Evolutionary conservation across 495 filamentous ascomycete genomes (phyloP), one percentile per base, ranked within the genome.

Genomic region (Bryoglossum gracile): DNA sequence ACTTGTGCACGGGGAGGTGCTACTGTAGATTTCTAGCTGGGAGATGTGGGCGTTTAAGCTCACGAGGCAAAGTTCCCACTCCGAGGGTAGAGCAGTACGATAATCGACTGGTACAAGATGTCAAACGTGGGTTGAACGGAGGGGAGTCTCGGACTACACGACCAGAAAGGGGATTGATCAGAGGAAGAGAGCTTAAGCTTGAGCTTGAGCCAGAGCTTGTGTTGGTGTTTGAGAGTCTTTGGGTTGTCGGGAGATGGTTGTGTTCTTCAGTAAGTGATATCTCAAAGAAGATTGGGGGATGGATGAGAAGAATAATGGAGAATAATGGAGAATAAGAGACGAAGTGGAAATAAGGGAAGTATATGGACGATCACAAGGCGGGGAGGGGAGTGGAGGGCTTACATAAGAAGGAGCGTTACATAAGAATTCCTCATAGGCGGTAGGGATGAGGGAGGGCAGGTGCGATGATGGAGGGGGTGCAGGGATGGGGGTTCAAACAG

Each of bases 351-450:
- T 42, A 28, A 33, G 56, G 52, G 46, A 59, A 53, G 36, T 46
- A 50, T 59, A 43, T 53, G 45, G 56, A 26, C 49, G 52, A 59
- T 59, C 56, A 37, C 42, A 42, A 43, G 41, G 56, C 34, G 47
- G 56, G 43, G 53, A 43, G 56, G 43, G 48, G 41, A 46, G 50
- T 38, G 17, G 47, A 46, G 28, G n/a, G n/a, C n/a, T n/a, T n/a
- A n/a, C n/a, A n/a, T n/a, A n/a, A n/a, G n/a, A n/a, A n/a, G 33
- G n/a, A 22, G 22, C 39, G 55, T 59, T 55, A 55, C 56, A 55
- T 59, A 55, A 53, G 49, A 50, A 48, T 49, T 50, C 49, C 44
- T 51, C 37, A 36, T 38, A 14, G 25, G 43, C 39, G 42, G 43
- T 30, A 30, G 26, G 26, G 26, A 30, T 30, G 26, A 6, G 26